Evolutionary conservation across 1,284 basidiomycete species (phyloP).

Genomic region (Filobasidium uniguttulatum): DNA sequence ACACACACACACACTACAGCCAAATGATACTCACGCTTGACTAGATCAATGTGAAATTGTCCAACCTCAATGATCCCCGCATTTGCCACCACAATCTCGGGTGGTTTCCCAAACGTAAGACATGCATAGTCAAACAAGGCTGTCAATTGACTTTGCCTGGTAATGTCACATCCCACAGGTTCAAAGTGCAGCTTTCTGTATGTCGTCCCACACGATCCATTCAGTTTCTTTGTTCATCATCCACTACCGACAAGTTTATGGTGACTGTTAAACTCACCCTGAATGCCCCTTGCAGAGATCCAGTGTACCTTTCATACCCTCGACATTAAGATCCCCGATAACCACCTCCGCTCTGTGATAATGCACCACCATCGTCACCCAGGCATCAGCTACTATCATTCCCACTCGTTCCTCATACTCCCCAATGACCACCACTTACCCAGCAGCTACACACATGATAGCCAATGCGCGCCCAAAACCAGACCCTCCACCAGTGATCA

Average conservation of each 20-base stretch:
- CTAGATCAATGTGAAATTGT: constrained; percentile 16
- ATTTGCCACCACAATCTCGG: constrained; percentile 21
- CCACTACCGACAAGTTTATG: too few relatives aligned
- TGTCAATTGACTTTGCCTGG: constrained; percentile 8
- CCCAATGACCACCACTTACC: too few relatives aligned
- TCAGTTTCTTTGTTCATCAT: too few relatives aligned
- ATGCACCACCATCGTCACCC: background rate
- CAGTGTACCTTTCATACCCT: constrained; percentile 9
- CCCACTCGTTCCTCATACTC: too few relatives aligned
- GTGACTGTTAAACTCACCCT: too few relatives aligned
- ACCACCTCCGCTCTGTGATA: constrained; percentile 16
- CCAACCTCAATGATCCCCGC: constrained; percentile 18
- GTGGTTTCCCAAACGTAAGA: constrained; percentile 11
- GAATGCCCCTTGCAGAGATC: background rate
- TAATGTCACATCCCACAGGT: too few relatives aligned
- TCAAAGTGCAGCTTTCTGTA: too few relatives aligned
- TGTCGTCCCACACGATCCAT: too few relatives aligned
- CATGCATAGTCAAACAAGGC: constrained; percentile 15
- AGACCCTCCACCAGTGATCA: constrained; percentile 1
- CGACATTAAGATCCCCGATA: constrained; percentile 16
- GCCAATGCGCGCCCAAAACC: background rate
- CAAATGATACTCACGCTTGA: constrained; percentile 15
- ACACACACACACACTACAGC: too few relatives aligned
- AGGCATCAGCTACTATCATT: background rate
- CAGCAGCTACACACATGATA: background rate